phyloP scores from a whole-genome alignment of 108 stramenopile species.

The Nitzschia inconspicua region DNA sequence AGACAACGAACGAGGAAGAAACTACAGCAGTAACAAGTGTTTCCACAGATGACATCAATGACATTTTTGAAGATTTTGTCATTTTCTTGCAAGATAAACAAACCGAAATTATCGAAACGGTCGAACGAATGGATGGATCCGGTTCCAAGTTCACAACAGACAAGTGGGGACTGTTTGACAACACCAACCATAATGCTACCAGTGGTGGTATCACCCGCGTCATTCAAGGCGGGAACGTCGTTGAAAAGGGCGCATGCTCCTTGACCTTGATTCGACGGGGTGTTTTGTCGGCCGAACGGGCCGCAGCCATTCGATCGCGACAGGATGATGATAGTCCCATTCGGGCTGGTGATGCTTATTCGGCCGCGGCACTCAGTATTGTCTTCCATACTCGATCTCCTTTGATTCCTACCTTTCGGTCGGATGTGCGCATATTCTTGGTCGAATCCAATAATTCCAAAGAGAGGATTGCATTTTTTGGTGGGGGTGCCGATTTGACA shows the following conservation, averaged over 20 bases:
- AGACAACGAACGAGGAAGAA: too few relatives aligned
- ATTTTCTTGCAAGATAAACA: conserved; percentile 57
- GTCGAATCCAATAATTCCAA: conserved; percentile 27
- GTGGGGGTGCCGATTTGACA: conserved; percentile 80
- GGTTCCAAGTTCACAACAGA: conserved; percentile 54
- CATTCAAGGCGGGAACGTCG: conserved; percentile 76
- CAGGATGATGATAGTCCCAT: conserved; percentile 41
- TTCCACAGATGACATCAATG: too few relatives aligned
- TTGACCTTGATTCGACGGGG: conserved; percentile 73
- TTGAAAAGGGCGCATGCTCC: conserved; percentile 94
- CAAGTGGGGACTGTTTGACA: conserved; percentile 68
- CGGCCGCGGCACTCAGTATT: conserved; percentile 88
- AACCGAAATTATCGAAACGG: conserved; percentile 51
- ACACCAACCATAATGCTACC: conserved; percentile 40
- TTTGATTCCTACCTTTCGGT: conserved; percentile 84
- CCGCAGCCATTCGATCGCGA: conserved; percentile 71
- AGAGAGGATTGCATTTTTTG: conserved; percentile 34
- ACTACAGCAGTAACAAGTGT: too few relatives aligned
- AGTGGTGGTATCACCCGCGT: conserved; percentile 87
- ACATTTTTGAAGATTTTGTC: conserved; percentile 68
- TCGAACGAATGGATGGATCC: conserved; percentile 67
- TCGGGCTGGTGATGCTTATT: conserved; percentile 73
- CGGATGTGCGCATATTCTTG: conserved; percentile 85
- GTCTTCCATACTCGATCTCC: conserved; percentile 81
- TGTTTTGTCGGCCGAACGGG: conserved; percentile 64